Evolutionary conservation across 768 basidiomycete species (phyloP).

Genomic region (Vishniacozyma victoriae): DNA sequence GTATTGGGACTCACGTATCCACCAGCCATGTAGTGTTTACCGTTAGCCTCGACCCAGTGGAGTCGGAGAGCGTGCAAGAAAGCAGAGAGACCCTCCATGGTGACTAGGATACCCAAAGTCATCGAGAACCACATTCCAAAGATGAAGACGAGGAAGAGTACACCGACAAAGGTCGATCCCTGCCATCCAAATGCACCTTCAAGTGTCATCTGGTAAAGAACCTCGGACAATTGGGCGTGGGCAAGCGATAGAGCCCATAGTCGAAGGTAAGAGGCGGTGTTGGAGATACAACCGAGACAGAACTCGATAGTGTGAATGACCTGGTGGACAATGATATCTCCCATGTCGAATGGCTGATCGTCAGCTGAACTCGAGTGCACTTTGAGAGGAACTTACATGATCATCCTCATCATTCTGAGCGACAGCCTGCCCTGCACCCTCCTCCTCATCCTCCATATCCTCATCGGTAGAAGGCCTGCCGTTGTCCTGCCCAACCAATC

Average conservation of each 20-base stretch:
- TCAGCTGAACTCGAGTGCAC: constrained; percentile 31
- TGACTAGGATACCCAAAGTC: constrained; percentile 73
- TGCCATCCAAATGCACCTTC: constrained; percentile 47
- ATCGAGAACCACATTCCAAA: constrained; percentile 74
- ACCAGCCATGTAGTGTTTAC: constrained; percentile 86
- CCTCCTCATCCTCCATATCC: constrained; percentile 55
- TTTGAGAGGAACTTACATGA: constrained; percentile 56
- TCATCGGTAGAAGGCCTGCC: constrained; percentile 18
- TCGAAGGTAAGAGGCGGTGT: constrained; percentile 62
- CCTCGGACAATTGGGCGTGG: constrained; percentile 86
- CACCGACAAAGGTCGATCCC: constrained; percentile 49
- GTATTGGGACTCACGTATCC: constrained; percentile 54
- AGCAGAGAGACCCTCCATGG: constrained; percentile 97
- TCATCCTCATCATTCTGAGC: constrained; percentile 69
- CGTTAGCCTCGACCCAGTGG: constrained; percentile 98
- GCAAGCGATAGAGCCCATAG: constrained; percentile 97
- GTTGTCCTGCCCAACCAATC: constrained; percentile 45
- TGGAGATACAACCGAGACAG: constrained; percentile 96
- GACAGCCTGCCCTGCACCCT: constrained; percentile 55
- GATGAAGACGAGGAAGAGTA: constrained; percentile 59
- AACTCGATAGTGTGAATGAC: constrained; percentile 99
- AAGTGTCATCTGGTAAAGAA: constrained; percentile 70
- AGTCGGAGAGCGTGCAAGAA: constrained; percentile 93
- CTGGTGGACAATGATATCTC: constrained; percentile 94
- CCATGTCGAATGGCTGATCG: constrained; percentile 76